Conservation (phyloP, 768 basidiomycete genomes). For the Termitomyces sp. region DNA sequence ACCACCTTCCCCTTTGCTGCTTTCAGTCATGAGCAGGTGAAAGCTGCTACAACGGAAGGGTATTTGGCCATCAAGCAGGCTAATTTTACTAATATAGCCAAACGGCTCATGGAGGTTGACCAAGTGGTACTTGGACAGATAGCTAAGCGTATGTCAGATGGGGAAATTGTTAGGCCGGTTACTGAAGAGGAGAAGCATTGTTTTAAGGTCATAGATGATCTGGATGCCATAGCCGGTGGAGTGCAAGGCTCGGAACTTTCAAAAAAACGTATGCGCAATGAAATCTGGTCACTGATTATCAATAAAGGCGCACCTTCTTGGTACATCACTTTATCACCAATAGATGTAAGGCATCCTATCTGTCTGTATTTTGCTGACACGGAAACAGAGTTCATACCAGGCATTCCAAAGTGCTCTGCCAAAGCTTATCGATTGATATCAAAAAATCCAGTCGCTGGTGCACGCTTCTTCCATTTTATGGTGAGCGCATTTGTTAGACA, state of each 20-base stretch:
- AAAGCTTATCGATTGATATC: slow-evolving; percentile 8
- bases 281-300: slow-evolving; percentile 29
- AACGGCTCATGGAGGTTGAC: background rate
- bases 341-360: slow-evolving; percentile 29
- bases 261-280: slow-evolving; percentile 29
- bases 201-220: slow-evolving; percentile 30
- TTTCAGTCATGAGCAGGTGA: slow-evolving; percentile 41
- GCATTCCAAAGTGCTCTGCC: too few relatives aligned
- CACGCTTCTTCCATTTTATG: slow-evolving; percentile 33
- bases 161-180: slow-evolving; percentile 21
- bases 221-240: slow-evolving; percentile 34
- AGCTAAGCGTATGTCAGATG: slow-evolving; percentile 20
- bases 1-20: slow-evolving; percentile 34
- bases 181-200: slow-evolving; percentile 33
- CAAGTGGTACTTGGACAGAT: background rate
- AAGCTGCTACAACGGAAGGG: slow-evolving; percentile 23
- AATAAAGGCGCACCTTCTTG: slow-evolving; percentile 28
- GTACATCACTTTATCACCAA: slow-evolving; percentile 34
- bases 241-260: slow-evolving; percentile 26
- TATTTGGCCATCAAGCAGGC: slow-evolving; percentile 27
- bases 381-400: too few relatives aligned
- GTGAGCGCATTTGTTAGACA: slow-evolving; percentile 25
- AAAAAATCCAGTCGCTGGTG: slow-evolving; percentile 27
- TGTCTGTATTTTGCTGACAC: slow-evolving; percentile 32
- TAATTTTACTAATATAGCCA: slow-evolving; percentile 23